These are phyloP conservation scores for Chaetomiaceae sp. DNA, from an alignment of 2,329 filamentous ascomycete species.

Conservation along the genomic window DNA sequence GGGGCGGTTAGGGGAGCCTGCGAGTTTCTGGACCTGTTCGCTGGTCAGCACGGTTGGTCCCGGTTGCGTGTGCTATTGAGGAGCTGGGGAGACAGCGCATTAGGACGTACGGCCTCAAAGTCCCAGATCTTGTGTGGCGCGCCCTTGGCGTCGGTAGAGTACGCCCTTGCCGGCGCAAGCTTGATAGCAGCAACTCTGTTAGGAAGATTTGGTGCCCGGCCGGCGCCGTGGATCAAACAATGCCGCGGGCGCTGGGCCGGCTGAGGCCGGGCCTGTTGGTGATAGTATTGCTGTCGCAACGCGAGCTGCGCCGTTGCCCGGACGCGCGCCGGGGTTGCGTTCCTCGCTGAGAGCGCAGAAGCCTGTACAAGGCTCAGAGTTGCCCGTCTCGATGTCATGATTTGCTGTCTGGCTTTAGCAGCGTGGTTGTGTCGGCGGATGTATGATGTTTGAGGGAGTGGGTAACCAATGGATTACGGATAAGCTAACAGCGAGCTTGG, in stretches of 20 bases:
- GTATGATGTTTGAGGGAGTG: too few relatives aligned
- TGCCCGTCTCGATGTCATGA: slow-evolving; percentile 10
- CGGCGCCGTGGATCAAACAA: neutral
- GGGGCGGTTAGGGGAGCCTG: slow-evolving; percentile 26
- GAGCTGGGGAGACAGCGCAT: neutral
- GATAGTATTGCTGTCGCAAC: slow-evolving; percentile 1
- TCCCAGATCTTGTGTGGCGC: slow-evolving; percentile 37
- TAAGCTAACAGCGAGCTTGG: too few relatives aligned
- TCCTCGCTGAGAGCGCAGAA: neutral
- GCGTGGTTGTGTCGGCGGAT: too few relatives aligned
- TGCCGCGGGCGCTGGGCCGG: neutral
- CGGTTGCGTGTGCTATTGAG: too few relatives aligned
- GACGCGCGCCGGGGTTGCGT: neutral
- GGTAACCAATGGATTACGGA: too few relatives aligned
- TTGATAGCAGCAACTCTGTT: neutral
- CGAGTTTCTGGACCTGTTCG: slow-evolving; percentile 36
- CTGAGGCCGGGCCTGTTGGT: neutral
- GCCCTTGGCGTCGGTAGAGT: slow-evolving; percentile 7
- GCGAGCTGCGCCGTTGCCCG: neutral
- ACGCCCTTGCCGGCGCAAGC: neutral
- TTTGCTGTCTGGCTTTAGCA: too few relatives aligned
- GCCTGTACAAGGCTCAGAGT: slow-evolving; percentile 1
- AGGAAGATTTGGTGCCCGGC: neutral
- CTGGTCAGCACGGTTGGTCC: neutral
- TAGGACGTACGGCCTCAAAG: slow-evolving; percentile 38